A percentile compares a stretch with the other conserved stretches of the same genome.
These are phyloP conservation scores for Pistacia vera DNA, from an alignment of 345 rosid species.

Conservation along the genomic window DNA sequence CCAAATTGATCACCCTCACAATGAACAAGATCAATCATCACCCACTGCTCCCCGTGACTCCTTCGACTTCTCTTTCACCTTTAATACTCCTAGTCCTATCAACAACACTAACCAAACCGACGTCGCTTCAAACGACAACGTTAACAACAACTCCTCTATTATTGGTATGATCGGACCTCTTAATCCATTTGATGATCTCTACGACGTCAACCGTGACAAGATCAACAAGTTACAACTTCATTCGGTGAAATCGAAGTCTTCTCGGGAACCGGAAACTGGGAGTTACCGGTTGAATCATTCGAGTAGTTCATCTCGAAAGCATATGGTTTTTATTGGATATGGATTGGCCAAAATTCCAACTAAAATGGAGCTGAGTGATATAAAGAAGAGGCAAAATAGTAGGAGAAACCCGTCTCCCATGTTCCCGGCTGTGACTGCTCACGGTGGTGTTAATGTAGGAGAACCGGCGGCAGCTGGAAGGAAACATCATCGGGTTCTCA, in stretches of 20 bases:
- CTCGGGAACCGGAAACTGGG: background rate
- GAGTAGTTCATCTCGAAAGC: conserved; percentile 11
- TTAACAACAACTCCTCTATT: too few species aligned
- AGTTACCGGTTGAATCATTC: background rate
- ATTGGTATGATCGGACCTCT: background rate
- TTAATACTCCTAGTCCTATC: background rate
- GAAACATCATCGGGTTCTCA: conserved; percentile 13
- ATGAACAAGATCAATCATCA: background rate
- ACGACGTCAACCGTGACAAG: background rate
- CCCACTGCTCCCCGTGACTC: background rate
- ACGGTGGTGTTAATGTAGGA: background rate
- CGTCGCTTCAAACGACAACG: conserved; percentile 15
- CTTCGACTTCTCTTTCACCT: conserved; percentile 33
- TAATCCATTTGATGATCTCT: background rate
- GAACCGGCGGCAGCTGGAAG: background rate
- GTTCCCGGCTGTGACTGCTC: conserved; percentile 20
- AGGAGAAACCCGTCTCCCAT: conserved; percentile 29
- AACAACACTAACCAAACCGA: background rate
- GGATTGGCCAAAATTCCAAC: conserved; percentile 38
- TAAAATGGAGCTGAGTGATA: conserved; percentile 44
- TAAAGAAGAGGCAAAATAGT: conserved; percentile 45
- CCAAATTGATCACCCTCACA: background rate
- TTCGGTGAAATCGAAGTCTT: background rate
- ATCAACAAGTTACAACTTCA: background rate
- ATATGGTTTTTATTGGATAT: conserved; percentile 33